phyloP scores from a whole-genome alignment of 75 land plant genomes.

The Adiantum capillusveneris region DNA sequence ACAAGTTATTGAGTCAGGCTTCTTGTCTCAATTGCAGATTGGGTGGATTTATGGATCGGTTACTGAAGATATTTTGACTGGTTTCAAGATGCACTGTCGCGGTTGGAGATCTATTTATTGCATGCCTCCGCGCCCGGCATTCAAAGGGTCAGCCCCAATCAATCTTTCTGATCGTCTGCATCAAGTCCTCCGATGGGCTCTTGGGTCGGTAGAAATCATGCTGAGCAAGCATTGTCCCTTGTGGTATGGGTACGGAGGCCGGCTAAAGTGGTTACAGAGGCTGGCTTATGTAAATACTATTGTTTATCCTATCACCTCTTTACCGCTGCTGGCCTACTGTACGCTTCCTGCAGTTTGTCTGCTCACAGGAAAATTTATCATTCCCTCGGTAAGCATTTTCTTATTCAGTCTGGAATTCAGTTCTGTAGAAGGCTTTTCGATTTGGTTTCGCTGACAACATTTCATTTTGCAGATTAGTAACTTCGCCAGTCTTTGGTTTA shows the following conservation, averaged over 20 bases:
- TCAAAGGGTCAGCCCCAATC: conserved; percentile 87
- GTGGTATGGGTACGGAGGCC: conserved; percentile 80
- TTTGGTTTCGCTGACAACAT: neutral
- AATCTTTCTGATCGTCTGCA: conserved; percentile 84
- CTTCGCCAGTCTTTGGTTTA: conserved; percentile 48
- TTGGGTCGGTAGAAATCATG: conserved; percentile 83
- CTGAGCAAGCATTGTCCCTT: conserved; percentile 79
- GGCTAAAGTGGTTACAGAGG: conserved; percentile 67
- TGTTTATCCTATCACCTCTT: conserved; percentile 60
- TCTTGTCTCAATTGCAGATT: conserved; percentile 34
- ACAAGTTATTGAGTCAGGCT: no score
- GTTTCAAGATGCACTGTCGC: conserved; percentile 86
- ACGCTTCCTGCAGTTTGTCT: conserved; percentile 72
- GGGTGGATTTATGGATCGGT: conserved; percentile 93
- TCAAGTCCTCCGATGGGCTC: conserved; percentile 86
- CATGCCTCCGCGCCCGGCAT: conserved; percentile 72
- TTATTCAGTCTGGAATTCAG: no score
- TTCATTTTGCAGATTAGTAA: conserved; percentile 45
- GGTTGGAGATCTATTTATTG: conserved; percentile 85
- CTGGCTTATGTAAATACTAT: conserved; percentile 78
- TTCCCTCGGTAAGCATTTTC: conserved; percentile 49
- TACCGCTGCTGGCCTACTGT: conserved; percentile 63
- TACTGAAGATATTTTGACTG: conserved; percentile 90
- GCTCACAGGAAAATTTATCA: conserved; percentile 66
- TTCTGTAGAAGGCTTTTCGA: neutral